Evolutionary conservation across 352 stramenopile genomes (phyloP), one percentile per base, ranked within the genome.

Genomic region (Phytopythium boreale): DNA sequence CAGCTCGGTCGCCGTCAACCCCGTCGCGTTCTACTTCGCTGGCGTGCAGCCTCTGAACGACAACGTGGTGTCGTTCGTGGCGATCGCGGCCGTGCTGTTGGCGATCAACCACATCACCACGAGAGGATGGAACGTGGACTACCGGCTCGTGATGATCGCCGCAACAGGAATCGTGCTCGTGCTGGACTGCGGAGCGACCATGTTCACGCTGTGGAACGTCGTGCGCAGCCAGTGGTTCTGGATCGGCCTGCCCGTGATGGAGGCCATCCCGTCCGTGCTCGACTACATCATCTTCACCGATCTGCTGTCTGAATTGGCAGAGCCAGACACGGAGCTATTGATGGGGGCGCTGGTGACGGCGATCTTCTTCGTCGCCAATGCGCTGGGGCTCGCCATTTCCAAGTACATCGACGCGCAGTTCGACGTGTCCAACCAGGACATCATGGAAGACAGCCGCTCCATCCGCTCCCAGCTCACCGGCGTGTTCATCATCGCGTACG

Each of bases 141-240:
- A 75, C 49, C 75, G 76, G 10, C 12, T 56, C 24, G 57, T 80
- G 9, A 79, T 87, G 50, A 61, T 85, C 44, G 52, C 62, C 8
- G 62, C 61, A 20, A 82, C 64, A 4, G 36, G 81, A 15, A 52
- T 71, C 7, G 46, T 79, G 15, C 26, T 90, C 4, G 41, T 69
- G 20, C 49, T 87, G 26, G 81, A 90, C 64, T 75, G 65, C 26
- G 64, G 66, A 10, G 65, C 69, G 2, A 84, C 71, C 12, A 64
- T 90, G 53, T 77, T 87, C 46, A 87, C 81, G 22, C 75, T 87
- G 51, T 92, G 80, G 72, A 55, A 82, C 36, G 47, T 90, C 49
- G 70, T 89, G 15, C 75, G 82, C n/a, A 86, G 63, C 41, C 81
- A 89, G 56, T 89, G 73, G 72, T 74, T 92, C 43, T 90, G 74